A percentile compares a stretch with the other conserved stretches of the same genome.
Evolutionary conservation across 257 asterid species (phyloP).

Genomic region (Mentha longifolia): DNA sequence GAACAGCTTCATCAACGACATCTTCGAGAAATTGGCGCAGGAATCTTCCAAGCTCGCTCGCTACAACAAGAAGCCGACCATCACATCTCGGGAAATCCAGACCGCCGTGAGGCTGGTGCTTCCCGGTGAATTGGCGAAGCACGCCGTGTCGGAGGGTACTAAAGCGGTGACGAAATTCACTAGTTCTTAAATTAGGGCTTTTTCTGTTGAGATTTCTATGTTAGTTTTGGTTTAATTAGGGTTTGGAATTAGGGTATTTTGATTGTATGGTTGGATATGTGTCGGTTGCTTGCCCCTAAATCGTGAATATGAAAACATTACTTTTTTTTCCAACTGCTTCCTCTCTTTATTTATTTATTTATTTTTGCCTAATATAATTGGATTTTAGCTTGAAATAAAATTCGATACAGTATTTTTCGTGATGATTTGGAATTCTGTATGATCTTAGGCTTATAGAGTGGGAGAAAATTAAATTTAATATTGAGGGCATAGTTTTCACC

Average conservation of each 20-base stretch:
- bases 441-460: too few species aligned
- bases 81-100: slow-evolving; percentile 74
- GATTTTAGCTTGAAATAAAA: neutral
- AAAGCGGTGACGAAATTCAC: slow-evolving; percentile 77
- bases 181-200: slow-evolving; percentile 43
- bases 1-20: slow-evolving; percentile 82
- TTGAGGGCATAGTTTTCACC: too few species aligned
- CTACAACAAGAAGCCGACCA: slow-evolving; percentile 76
- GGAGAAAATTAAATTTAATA: too few species aligned
- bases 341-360: too few species aligned
- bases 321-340: too few species aligned
- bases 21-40: slow-evolving; percentile 75
- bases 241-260: neutral
- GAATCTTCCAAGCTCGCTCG: slow-evolving; percentile 65
- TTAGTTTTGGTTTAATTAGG: neutral
- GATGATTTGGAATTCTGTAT: too few species aligned
- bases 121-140: slow-evolving; percentile 73
- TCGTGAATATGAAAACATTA: slow-evolving; percentile 22
- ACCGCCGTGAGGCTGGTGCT: slow-evolving; percentile 66
- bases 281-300: neutral
- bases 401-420: too few species aligned
- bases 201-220: neutral
- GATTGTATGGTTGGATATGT: neutral
- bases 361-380: too few species aligned
- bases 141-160: slow-evolving; percentile 73